phyloP scores from a whole-genome alignment of 768 basidiomycete species.

The Candolleomyces aberdarensis region DNA sequence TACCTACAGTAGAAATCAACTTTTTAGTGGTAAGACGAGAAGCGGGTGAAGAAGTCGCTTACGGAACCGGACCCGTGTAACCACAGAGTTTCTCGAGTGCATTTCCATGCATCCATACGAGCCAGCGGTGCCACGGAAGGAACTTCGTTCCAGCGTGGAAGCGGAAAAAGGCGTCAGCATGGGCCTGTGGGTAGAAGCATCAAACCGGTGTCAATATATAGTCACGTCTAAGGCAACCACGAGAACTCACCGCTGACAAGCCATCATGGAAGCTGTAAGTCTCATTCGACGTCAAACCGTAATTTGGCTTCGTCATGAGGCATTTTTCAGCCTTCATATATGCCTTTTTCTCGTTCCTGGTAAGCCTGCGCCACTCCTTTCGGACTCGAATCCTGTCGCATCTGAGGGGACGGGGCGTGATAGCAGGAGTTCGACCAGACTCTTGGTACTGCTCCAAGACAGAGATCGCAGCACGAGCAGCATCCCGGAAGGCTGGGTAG shows the following conservation, averaged over 20 bases:
- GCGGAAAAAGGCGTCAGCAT: slow-evolving; percentile 2
- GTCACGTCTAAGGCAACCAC: not conserved
- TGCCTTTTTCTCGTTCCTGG: slow-evolving; percentile 3
- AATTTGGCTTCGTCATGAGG: not conserved
- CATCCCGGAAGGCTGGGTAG: slow-evolving; percentile 1
- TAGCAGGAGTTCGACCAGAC: not conserved
- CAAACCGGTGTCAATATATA: not conserved
- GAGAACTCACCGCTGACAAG: not conserved
- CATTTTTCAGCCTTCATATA: slow-evolving; percentile 10
- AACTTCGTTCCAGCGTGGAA: slow-evolving; percentile 7
- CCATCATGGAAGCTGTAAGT: slow-evolving; percentile 4
- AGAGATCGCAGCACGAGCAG: not conserved
- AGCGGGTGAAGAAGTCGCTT: not conserved
- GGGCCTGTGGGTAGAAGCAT: not conserved
- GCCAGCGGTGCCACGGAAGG: slow-evolving; percentile 8
- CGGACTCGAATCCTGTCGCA: slow-evolving; percentile 6
- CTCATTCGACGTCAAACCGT: not conserved
- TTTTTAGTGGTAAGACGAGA: too few species aligned
- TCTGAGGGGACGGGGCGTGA: not conserved
- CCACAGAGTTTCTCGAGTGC: slow-evolving; percentile 6
- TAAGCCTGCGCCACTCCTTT: slow-evolving; percentile 9
- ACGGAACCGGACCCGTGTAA: slow-evolving; percentile 9
- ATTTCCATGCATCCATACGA: slow-evolving; percentile 6
- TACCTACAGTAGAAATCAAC: not conserved
- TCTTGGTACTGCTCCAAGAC: not conserved